These are phyloP conservation scores for Dothiorella sarmentorum DNA, from an alignment of 2,329 filamentous ascomycete species.

Conservation along the genomic window DNA sequence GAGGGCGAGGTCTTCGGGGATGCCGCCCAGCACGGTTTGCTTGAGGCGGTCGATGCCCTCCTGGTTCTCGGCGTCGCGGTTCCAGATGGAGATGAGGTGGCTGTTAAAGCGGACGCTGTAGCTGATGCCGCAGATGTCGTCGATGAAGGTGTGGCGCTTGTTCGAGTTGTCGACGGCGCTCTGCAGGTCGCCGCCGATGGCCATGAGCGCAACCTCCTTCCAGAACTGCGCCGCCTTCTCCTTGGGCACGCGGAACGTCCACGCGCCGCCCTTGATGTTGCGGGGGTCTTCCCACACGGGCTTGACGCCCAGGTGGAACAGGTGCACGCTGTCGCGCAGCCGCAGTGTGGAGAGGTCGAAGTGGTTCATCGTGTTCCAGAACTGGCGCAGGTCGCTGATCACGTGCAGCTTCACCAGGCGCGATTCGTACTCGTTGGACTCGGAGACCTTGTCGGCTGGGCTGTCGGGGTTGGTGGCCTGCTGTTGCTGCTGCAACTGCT, in stretches of 20 bases:
- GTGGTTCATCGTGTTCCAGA: conserved; percentile 60
- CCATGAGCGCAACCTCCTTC: conserved; percentile 77
- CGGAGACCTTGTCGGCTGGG: conserved; percentile 13
- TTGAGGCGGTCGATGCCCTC: conserved; percentile 74
- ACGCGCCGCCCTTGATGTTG: conserved; percentile 81
- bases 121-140: conserved; percentile 82
- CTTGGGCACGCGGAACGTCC: conserved; percentile 89
- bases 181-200: conserved; percentile 78
- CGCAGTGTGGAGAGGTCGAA: conserved; percentile 71
- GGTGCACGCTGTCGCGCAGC: conserved; percentile 65
- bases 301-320: conserved; percentile 78
- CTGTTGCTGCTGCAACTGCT: conserved; percentile 26
- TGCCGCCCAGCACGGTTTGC: conserved; percentile 66
- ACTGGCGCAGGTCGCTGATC: conserved; percentile 47
- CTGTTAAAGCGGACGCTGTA: conserved; percentile 86
- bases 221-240: conserved; percentile 65
- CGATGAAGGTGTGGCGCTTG: conserved; percentile 58
- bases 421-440: conserved; percentile 38
- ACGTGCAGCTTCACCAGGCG: conserved; percentile 46
- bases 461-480: conserved; percentile 26
- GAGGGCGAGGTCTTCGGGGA: conserved; percentile 70
- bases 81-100: conserved; percentile 88
- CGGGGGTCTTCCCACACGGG: conserved; percentile 83
- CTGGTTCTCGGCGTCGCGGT: conserved; percentile 78
- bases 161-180: conserved; percentile 57